Evolutionary conservation across 164 flowering plant genomes (phyloP), one percentile per base, ranked within the genome.

Genomic region (Protea cynaroides): DNA sequence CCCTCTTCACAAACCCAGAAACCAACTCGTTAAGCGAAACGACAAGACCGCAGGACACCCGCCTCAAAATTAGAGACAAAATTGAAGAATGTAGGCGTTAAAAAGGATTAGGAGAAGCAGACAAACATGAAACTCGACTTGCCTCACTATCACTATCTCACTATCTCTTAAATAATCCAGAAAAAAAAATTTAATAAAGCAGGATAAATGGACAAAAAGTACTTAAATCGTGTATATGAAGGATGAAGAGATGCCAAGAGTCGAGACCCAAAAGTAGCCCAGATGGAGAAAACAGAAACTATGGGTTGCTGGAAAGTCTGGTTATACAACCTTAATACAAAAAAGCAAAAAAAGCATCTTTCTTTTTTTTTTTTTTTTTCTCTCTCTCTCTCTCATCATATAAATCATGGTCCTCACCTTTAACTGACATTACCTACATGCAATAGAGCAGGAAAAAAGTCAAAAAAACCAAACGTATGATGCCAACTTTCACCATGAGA

Each of bases 391-490:
- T 66, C 56, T 59, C 59, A 50, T 22, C 9, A 23, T 67, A 15
- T 40, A 52, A 55, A 57, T 65, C 61, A 37, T n/a, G n/a, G n/a
- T n/a, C n/a, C n/a, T n/a, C n/a, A n/a, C n/a, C n/a, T n/a, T n/a
- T n/a, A n/a, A n/a, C n/a, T 66, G 74, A 62, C 74, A 71, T 25
- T 23, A 61, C 62, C 34, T 66, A 71, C 65, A 63, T 55, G 63
- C 24, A 55, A 49, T 53, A 1, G 25, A 58, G 5, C 34, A 29
- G 34, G 5, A 29, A 29, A 62, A 36, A 29, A 5, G 2, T 5
- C 22, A 10, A 19, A 64, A 21, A 68, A 24, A 29, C 29, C 59
- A 40, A 53, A 38, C 38, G 17, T 36, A 53, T 54, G 60, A 51
- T 68, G 61, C 65, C 58, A 53, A 53, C 59, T 53, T 53, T 61